Base-by-base conservation (phyloP, 2,329 filamentous ascomycete species). In the Fusarium sp. region DNA sequence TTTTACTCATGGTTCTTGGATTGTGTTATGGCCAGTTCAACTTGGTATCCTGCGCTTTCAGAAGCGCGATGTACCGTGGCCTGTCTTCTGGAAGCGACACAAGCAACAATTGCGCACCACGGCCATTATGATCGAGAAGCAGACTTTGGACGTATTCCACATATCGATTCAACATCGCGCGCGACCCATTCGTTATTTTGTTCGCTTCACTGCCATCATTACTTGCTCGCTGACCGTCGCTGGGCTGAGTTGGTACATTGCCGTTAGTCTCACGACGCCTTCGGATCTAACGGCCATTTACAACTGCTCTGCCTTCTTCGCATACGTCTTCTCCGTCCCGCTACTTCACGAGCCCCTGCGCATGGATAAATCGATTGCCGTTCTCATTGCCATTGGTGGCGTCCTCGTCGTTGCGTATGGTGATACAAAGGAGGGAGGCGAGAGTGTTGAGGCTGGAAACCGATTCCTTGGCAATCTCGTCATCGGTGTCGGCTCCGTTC, bases 281-380 rank as follows among this genome's bases (percentile, higher is more conserved):
- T 94, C 92, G 70, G 96, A 99, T 79, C 82, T 99, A 74, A 99
- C 96, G 1, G 96, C 96, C 55, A 99, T 99, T 74, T 99, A 99
- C 86, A 99, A 99, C 82, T 99, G 96, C 85, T 97, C 93, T 54
- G 95, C 96, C 61, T 99, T 99, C 81, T 99, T 99, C 79, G 96
- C 96, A 48, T 99, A 99, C 77, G 95, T 93, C 15, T 99, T 99
- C 78, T 97, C 93, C 44, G 94, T 99, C 43, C 94, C 94, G 2
- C 81, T 99, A 20, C 85, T 99, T 4, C 90, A 92, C 59, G 96
- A 99, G 79, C 93, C 92, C 70, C 82, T 98, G 15, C 90, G 93
- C 23, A 81, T 91, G 37, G 93, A 93, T 81, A 99, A 99, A 83
- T 90, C 94, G 28, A 78, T 97, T 50, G 93, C 95, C 6, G 96